phyloP scores from a whole-genome alignment of 140 eudicot genomes.

The Bidens hawaiensis region DNA sequence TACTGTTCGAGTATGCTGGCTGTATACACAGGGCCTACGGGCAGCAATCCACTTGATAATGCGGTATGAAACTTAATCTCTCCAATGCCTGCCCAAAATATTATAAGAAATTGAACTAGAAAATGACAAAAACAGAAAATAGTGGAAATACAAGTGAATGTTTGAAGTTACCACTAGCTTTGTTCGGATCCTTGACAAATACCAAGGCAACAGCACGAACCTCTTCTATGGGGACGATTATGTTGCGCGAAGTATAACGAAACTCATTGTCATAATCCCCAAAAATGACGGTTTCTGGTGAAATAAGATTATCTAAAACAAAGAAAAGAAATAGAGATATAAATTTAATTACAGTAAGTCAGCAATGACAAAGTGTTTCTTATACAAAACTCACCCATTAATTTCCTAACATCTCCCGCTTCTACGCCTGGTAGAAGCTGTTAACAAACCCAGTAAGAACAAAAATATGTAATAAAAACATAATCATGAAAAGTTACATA shows the following conservation, averaged over 20 bases:
- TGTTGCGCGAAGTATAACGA: conserved; percentile 19
- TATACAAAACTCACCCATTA: conserved; percentile 57
- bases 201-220: conserved; percentile 49
- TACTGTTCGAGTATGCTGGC: no score
- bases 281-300: conserved; percentile 54
- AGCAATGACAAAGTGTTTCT: background rate
- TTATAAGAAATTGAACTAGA: background rate
- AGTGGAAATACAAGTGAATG: background rate
- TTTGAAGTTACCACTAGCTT: conserved; percentile 40
- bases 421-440: conserved; percentile 77
- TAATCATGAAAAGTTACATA: background rate
- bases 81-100: conserved; percentile 47
- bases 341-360: background rate
- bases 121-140: background rate
- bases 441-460: conserved; percentile 16
- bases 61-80: conserved; percentile 54
- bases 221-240: background rate
- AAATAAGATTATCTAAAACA: conserved; percentile 62
- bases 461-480: conserved; percentile 6
- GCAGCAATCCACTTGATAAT: conserved; percentile 55
- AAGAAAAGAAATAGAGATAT: background rate
- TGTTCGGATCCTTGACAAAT: conserved; percentile 49
- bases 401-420: conserved; percentile 57
- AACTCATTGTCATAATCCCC: conserved; percentile 59
- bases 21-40: conserved; percentile 57